A percentile compares a stretch with the other conserved stretches of the same genome.
These are phyloP conservation scores for Corylus avellana DNA, from an alignment of 306 rosid genomes.

Conservation along the genomic window DNA sequence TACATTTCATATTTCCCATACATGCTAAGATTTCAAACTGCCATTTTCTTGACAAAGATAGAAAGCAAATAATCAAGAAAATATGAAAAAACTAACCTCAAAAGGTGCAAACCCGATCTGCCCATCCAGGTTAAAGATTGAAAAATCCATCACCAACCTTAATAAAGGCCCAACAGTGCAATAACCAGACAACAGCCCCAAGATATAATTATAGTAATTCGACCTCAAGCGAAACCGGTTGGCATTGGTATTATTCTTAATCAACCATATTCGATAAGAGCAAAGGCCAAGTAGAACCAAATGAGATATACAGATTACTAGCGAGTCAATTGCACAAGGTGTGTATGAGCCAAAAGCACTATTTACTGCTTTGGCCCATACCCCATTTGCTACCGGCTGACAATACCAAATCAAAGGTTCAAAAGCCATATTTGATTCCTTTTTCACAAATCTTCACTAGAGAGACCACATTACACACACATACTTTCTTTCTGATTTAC, in stretches of 20 bases:
- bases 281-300: constrained; percentile 65
- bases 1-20: not conserved
- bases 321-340: constrained; percentile 75
- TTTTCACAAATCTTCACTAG: constrained; percentile 2
- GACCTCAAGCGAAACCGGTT: constrained; percentile 60
- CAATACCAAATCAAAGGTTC: constrained; percentile 77
- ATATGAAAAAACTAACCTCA: constrained; percentile 57
- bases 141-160: constrained; percentile 54
- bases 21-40: not conserved
- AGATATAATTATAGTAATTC: constrained; percentile 56
- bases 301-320: constrained; percentile 66
- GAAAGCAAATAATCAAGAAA: not conserved
- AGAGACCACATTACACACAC: not conserved
- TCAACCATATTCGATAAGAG: constrained; percentile 66
- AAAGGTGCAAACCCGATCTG: constrained; percentile 62
- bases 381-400: constrained; percentile 53
- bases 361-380: constrained; percentile 58
- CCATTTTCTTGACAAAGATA: not conserved
- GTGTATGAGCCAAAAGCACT: constrained; percentile 81
- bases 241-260: constrained; percentile 43
- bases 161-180: constrained; percentile 62
- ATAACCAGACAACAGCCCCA: constrained; percentile 52
- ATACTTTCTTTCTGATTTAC: not conserved
- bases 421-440: constrained; percentile 49
- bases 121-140: constrained; percentile 53